Percentiles rank a stretch among this genome's conserved stretches.
Evolutionary conservation across 768 basidiomycete species (phyloP).

Genomic region (Kwoniella sp.): DNA sequence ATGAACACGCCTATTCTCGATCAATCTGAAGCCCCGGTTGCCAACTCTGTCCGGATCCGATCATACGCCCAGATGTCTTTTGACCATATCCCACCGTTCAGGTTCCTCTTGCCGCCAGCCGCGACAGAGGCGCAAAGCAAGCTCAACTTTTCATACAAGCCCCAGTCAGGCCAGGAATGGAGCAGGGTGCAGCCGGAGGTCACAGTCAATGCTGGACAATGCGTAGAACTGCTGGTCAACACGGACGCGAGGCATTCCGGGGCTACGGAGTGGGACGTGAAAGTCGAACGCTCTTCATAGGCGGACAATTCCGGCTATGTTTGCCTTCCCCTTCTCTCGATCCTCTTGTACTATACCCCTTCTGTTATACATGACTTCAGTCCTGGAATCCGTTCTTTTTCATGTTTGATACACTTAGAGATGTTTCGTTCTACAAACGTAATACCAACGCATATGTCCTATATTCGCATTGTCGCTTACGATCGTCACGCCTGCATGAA

Average conservation of each 20-base stretch:
- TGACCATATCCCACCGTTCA: constrained; percentile 18
- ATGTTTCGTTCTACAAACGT: neutral
- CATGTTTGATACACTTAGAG: neutral
- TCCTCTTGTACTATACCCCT: neutral
- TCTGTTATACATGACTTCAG: neutral
- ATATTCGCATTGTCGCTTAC: constrained; percentile 7
- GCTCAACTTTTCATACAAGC: constrained; percentile 9
- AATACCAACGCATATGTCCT: neutral
- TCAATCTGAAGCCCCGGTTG: neutral
- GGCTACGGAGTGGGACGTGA: constrained; percentile 17
- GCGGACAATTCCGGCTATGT: too few relatives aligned
- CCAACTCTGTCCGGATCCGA: constrained; percentile 13
- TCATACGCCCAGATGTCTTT: constrained; percentile 26
- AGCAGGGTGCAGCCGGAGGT: constrained; percentile 5
- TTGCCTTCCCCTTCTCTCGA: too few relatives aligned
- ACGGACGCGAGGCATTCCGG: neutral
- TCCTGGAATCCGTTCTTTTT: neutral
- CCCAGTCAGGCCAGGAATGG: constrained; percentile 6
- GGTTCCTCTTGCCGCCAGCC: constrained; percentile 19
- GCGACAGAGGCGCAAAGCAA: neutral
- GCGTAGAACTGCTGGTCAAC: constrained; percentile 8
- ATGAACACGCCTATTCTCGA: neutral
- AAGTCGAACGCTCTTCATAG: constrained; percentile 19
- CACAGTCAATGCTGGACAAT: neutral
- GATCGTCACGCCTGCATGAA: neutral